Evolutionary conservation across 1,284 basidiomycete species (phyloP), one percentile per base, ranked within the genome.

Genomic region (Quambalaria eucalypti): DNA sequence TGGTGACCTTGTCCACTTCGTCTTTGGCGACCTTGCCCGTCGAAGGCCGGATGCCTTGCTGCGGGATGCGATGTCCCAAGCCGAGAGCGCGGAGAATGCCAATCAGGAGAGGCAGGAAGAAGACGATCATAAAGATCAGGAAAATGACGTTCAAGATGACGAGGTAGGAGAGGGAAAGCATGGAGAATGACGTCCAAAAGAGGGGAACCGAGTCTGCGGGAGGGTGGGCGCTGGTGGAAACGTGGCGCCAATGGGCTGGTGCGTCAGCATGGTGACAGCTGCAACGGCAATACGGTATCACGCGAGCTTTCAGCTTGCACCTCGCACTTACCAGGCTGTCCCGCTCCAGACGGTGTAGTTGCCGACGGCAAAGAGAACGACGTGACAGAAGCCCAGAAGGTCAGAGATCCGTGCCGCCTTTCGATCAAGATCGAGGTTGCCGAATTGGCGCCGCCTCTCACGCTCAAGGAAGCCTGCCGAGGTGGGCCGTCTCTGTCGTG

Each of bases 341-440:
- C 57, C 54, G 48, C 56, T 63, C 51, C 66, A 71, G 30, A 68
- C 62, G 40, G 62, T 59, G 16, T 64, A 65, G 56, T 71, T 71
- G 28, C 68, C 68, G 14, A 69, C 61, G 38, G 64, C 56, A 42
- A 69, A 71, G 51, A 69, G 56, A 55, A 67, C 61, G 29, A 65
- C 40, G 10, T 59, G 55, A 4, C 57, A 55, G 19, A 71, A 56
- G 44, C 63, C 62, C 38, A 71, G 53, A 33, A 71, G 25, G 33
- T 68, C 64, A 42, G 51, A 52, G 47, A 69, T 48, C 50, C 56
- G 57, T 48, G 55, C 53, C 7, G 64, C 29, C 29, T 65, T 65
- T 38, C 53, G 19, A 28, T 71, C 68, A 50, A 65, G 57, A 8
- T 52, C 50, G 29, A 66, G 49, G 2, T 54, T 64, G 26, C 68